Percentiles rank a stretch among this genome's conserved stretches.
These are phyloP conservation scores for Paracorniculantispora psalliotae DNA, from an alignment of 2,329 filamentous ascomycete species.

Conservation along the genomic window DNA sequence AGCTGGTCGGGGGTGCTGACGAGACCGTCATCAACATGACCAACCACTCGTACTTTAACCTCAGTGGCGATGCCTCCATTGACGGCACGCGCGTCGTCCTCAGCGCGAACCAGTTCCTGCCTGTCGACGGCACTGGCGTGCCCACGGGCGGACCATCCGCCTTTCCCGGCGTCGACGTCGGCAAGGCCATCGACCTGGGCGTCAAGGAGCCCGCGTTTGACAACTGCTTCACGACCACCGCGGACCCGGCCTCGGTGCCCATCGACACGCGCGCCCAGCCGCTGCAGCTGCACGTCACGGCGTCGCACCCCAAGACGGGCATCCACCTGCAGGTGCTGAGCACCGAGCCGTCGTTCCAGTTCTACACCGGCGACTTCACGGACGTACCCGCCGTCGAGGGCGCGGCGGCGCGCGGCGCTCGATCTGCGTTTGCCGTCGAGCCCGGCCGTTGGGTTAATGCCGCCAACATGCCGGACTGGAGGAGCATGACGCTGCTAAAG, in stretches of 20 bases:
- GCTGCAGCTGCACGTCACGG: slow-evolving; percentile 62
- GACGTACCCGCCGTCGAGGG: slow-evolving; percentile 65
- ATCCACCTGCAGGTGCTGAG: slow-evolving; percentile 82
- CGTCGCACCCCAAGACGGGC: slow-evolving; percentile 67
- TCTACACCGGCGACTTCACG: slow-evolving; percentile 87
- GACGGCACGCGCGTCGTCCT: slow-evolving; percentile 63
- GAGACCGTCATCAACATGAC: slow-evolving; percentile 92
- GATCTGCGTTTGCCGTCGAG: slow-evolving; percentile 86
- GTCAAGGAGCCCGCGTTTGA: slow-evolving; percentile 71
- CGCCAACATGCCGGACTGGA: slow-evolving; percentile 76
- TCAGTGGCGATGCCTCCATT: slow-evolving; percentile 47
- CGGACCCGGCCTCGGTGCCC: slow-evolving; percentile 53
- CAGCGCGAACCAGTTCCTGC: slow-evolving; percentile 60
- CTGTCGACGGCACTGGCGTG: slow-evolving; percentile 67
- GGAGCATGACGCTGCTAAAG: slow-evolving; percentile 70
- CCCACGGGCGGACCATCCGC: slow-evolving; percentile 62
- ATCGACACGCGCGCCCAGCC: slow-evolving; percentile 61
- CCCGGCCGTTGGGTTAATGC: slow-evolving; percentile 89
- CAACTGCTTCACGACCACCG: slow-evolving; percentile 80
- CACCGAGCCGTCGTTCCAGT: slow-evolving; percentile 95
- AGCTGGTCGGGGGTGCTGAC: slow-evolving; percentile 71
- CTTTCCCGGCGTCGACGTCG: slow-evolving; percentile 61
- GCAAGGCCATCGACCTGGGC: slow-evolving; percentile 68
- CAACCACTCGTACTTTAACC: slow-evolving; percentile 84
- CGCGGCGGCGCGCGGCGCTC: slow-evolving; percentile 57